Conservation (phyloP, 2,329 filamentous ascomycete genomes). For the Didymosphaeria variabile region DNA sequence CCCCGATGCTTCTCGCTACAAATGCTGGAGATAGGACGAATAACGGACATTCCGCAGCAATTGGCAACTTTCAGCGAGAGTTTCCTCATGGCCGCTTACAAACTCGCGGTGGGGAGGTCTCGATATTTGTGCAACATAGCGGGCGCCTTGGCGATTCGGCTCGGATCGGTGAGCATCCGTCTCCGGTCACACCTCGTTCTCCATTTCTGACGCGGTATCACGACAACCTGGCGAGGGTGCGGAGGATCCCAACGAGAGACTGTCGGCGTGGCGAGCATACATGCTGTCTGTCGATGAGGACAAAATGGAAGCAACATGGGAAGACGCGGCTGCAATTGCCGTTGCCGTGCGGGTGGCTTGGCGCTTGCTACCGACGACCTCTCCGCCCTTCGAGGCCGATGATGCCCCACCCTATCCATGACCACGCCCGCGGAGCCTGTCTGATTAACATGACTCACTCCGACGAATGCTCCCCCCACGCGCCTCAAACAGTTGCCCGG, state of each 20-base stretch:
- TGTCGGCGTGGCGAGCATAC: background rate
- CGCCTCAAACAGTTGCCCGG: background rate
- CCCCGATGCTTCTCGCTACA: background rate
- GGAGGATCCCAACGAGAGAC: background rate
- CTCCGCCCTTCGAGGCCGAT: background rate
- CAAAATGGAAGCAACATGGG: background rate
- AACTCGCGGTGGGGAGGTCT: background rate
- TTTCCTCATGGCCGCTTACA: background rate
- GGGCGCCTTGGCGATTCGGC: background rate
- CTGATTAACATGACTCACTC: slow-evolving; percentile 5
- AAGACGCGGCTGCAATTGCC: background rate
- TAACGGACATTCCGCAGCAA: background rate
- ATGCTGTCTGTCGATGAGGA: background rate
- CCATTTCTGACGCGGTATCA: background rate
- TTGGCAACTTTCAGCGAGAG: background rate
- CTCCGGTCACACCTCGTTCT: background rate
- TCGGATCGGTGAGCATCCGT: slow-evolving; percentile 4
- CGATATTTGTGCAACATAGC: background rate
- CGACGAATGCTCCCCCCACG: background rate
- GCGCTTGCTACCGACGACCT: background rate
- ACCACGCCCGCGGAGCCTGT: background rate
- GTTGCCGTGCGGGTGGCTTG: background rate
- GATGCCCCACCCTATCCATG: background rate
- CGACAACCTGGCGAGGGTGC: background rate
- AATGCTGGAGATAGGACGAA: slow-evolving; percentile 3